A percentile compares a stretch with the other conserved stretches of the same genome.
Conservation (phyloP, 2,329 filamentous ascomycete species). For the Stemphylium lycopersici region DNA sequence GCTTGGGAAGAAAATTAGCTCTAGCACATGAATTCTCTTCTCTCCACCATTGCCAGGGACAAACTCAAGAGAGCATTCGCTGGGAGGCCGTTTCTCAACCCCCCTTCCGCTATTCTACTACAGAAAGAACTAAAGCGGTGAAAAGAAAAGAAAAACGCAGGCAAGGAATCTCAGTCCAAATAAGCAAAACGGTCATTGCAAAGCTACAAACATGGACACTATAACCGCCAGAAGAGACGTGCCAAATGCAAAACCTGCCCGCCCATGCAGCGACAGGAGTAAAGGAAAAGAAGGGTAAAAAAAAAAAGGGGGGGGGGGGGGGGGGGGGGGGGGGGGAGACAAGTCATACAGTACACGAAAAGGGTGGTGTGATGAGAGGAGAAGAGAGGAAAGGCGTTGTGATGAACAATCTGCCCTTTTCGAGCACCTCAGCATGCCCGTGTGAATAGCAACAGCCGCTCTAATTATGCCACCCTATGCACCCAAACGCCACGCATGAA, state of each 20-base stretch:
- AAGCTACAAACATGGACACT: no score
- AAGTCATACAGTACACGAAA: constrained; percentile 10
- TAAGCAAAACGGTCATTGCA: no score
- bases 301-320: not conserved
- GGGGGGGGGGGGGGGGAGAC: not conserved
- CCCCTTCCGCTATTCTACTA: no score
- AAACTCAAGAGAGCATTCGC: no score
- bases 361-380: not conserved
- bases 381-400: not conserved
- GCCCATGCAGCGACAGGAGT: not conserved
- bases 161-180: no score
- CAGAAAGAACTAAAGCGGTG: no score
- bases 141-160: no score
- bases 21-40: no score
- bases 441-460: not conserved
- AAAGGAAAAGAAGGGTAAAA: not conserved
- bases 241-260: not conserved
- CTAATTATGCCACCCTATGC: not conserved
- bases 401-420: not conserved
- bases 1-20: no score
- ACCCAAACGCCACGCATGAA: constrained; percentile 4
- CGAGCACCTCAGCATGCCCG: not conserved
- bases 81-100: no score
- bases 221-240: no score
- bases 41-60: no score